Conservation (phyloP, 2,329 filamentous ascomycete species). For the Sporothrix luriei region DNA sequence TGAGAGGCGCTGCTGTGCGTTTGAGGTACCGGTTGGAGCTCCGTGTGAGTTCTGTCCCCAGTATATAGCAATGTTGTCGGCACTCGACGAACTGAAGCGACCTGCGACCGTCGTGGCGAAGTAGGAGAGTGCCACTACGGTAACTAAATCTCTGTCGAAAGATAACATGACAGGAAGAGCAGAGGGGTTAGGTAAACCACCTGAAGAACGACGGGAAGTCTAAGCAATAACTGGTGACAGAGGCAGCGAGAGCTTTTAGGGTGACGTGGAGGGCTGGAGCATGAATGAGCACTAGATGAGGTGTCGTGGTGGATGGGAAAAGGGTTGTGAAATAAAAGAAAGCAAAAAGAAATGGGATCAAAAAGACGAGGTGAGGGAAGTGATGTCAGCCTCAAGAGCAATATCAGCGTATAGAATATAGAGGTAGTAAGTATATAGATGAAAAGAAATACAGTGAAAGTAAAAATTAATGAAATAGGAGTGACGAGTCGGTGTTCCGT, state of each 20-base stretch:
- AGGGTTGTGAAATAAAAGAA: background rate
- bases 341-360: background rate
- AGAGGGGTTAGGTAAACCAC: background rate
- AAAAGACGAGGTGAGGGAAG: background rate
- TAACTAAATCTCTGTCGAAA: background rate
- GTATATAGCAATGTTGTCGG: slow-evolving; percentile 64
- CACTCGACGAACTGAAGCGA: slow-evolving; percentile 51
- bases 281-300: background rate
- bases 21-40: slow-evolving; percentile 48
- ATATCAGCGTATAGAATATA: too few relatives aligned
- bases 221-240: background rate
- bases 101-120: slow-evolving; percentile 40
- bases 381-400: too few relatives aligned
- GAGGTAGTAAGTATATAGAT: background rate
- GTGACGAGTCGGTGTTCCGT: background rate
- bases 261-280: background rate
- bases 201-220: background rate
- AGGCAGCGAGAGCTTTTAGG: background rate
- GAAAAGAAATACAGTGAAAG: background rate
- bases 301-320: background rate
- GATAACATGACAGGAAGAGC: background rate
- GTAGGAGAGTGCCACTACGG: slow-evolving; percentile 33
- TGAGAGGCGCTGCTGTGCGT: slow-evolving; percentile 58
- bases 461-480: background rate
- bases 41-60: slow-evolving; percentile 70